Evolutionary conservation across 169 alveolate species (phyloP).

Genomic region (Cyclospora cayetanensis): DNA sequence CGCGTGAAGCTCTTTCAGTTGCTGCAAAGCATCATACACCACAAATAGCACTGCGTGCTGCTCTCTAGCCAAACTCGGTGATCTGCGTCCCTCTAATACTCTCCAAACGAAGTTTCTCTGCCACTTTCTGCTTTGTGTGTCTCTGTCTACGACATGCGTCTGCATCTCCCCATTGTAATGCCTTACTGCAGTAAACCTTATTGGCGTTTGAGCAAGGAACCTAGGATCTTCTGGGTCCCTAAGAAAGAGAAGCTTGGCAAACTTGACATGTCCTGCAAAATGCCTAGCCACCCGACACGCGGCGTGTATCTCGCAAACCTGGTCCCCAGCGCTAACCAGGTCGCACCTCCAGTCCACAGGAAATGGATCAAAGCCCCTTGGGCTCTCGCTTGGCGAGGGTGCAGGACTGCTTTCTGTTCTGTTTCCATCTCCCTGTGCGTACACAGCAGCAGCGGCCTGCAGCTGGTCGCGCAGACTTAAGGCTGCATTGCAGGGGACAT

Average conservation of each 20-base stretch:
- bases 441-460: slow-evolving; percentile 8
- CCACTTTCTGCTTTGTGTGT: no score
- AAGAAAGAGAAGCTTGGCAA: slow-evolving; percentile 38
- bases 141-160: no score
- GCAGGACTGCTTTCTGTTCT: not conserved
- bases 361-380: slow-evolving; percentile 13
- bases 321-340: slow-evolving; percentile 77
- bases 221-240: slow-evolving; percentile 47
- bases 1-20: slow-evolving; percentile 39
- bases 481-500: not conserved
- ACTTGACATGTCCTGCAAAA: slow-evolving; percentile 20
- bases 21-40: slow-evolving; percentile 24
- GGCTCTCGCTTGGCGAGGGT: slow-evolving; percentile 35
- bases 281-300: slow-evolving; percentile 72
- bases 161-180: no score
- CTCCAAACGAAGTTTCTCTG: no score
- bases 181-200: slow-evolving; percentile 16
- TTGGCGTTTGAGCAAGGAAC: slow-evolving; percentile 39
- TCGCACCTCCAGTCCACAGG: slow-evolving; percentile 60
- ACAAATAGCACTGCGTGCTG: no score
- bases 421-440: not conserved
- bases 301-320: slow-evolving; percentile 78
- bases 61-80: no score
- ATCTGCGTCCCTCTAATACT: no score
- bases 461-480: not conserved